phyloP scores from a whole-genome alignment of 306 rosid species.

The Vachellia pachyceras region DNA sequence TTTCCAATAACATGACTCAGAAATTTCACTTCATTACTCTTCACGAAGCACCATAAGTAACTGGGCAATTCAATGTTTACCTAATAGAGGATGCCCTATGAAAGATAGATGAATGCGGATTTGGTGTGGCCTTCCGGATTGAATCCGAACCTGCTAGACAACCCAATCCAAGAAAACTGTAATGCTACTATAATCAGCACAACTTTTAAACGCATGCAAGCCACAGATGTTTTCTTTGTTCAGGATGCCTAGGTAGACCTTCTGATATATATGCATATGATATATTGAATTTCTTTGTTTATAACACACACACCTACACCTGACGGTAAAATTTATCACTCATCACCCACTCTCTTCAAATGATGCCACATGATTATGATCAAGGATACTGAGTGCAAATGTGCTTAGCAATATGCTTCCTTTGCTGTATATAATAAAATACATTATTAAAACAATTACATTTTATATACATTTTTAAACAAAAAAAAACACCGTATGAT shows the following conservation, averaged over 20 bases:
- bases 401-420: not conserved
- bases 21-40: slow-evolving; percentile 25
- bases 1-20: not conserved
- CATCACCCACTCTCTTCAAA: not conserved
- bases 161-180: slow-evolving; percentile 29
- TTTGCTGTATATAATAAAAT: not conserved
- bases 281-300: too few species aligned
- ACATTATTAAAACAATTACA: not conserved
- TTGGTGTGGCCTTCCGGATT: slow-evolving; percentile 96
- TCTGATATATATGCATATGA: too few species aligned
- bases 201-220: slow-evolving; percentile 9
- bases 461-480: not conserved
- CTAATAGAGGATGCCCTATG: slow-evolving; percentile 86
- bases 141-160: slow-evolving; percentile 80
- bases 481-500: not conserved
- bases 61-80: slow-evolving; percentile 47
- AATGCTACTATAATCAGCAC: too few species aligned
- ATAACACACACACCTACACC: too few species aligned
- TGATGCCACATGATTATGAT: not conserved
- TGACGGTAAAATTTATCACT: not conserved
- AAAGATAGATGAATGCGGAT: slow-evolving; percentile 97
- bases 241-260: slow-evolving; percentile 15
- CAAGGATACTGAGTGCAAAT: not conserved
- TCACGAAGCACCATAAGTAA: slow-evolving; percentile 18
- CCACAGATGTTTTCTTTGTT: not conserved